A percentile compares a stretch with the other conserved stretches of the same genome.
phyloP scores from a whole-genome alignment of 371 early-diverging fungal species.

The Mucor velutinosus region DNA sequence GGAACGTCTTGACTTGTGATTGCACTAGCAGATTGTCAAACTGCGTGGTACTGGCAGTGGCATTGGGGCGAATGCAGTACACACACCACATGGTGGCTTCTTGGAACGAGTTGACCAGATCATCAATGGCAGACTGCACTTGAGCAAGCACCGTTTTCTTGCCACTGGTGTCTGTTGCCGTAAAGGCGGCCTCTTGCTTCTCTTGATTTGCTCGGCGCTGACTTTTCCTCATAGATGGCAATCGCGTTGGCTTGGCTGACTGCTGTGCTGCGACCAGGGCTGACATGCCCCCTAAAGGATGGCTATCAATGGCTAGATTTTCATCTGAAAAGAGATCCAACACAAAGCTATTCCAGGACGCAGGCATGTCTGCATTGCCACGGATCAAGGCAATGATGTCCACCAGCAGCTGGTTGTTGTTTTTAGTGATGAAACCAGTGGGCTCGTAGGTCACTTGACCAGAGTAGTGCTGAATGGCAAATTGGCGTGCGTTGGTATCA shows the following conservation, averaged over 20 bases:
- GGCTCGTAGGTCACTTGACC: slow-evolving; percentile 71
- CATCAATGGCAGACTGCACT: slow-evolving; percentile 69
- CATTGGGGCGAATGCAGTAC: slow-evolving; percentile 74
- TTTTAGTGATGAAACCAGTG: slow-evolving; percentile 66
- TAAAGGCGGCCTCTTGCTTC: not conserved
- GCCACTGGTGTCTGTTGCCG: not conserved
- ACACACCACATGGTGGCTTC: slow-evolving; percentile 85
- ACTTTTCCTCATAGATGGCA: slow-evolving; percentile 13
- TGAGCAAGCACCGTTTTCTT: slow-evolving; percentile 42
- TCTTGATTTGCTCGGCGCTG: slow-evolving; percentile 13
- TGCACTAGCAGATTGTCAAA: slow-evolving; percentile 59
- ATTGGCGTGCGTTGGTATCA: slow-evolving; percentile 43
- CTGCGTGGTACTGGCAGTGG: slow-evolving; percentile 48
- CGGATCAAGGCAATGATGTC: slow-evolving; percentile 80
- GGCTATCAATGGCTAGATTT: slow-evolving; percentile 51
- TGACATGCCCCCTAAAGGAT: slow-evolving; percentile 46
- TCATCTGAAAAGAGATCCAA: slow-evolving; percentile 25
- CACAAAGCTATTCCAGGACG: slow-evolving; percentile 46
- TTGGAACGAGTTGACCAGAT: slow-evolving; percentile 74
- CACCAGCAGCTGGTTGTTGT: slow-evolving; percentile 65
- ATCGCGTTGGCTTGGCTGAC: slow-evolving; percentile 47
- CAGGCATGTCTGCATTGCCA: slow-evolving; percentile 35
- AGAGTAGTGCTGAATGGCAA: slow-evolving; percentile 77
- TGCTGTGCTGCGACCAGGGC: slow-evolving; percentile 55
- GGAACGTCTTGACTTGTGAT: slow-evolving; percentile 57